phyloP scores from a whole-genome alignment of 2,329 filamentous ascomycete species.

The Anthostomella pinea region DNA sequence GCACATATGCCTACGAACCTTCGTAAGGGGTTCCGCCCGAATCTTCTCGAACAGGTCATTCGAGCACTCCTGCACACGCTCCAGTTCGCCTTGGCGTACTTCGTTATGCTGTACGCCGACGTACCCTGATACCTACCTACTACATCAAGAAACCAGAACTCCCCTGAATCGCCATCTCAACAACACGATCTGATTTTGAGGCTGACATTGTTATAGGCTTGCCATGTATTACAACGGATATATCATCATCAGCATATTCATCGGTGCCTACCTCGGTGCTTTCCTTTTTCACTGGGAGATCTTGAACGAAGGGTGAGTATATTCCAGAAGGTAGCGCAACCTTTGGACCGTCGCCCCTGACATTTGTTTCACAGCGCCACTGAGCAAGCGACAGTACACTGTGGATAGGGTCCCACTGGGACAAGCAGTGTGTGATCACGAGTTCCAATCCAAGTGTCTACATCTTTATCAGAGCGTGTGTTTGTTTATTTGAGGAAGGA shows the following conservation, averaged over 20 bases:
- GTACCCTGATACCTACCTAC: conserved; percentile 25
- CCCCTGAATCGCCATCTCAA: no score
- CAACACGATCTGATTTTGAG: background rate
- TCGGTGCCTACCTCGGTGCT: conserved; percentile 70
- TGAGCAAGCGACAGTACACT: no score
- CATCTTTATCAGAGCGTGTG: no score
- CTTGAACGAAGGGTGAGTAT: conserved; percentile 28
- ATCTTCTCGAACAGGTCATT: conserved; percentile 60
- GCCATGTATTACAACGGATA: conserved; percentile 67
- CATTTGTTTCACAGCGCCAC: no score
- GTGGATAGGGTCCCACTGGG: no score
- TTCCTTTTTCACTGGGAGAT: conserved; percentile 73
- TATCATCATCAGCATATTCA: conserved; percentile 76
- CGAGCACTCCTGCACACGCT: conserved; percentile 66
- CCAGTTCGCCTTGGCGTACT: conserved; percentile 74
- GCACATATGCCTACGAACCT: conserved; percentile 12
- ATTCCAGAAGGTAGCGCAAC: no score
- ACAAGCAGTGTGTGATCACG: no score
- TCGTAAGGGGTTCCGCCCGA: conserved; percentile 49
- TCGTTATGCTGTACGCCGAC: conserved; percentile 62
- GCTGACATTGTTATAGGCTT: conserved; percentile 11
- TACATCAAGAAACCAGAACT: no score
- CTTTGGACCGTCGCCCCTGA: no score
- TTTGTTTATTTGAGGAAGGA: no score
- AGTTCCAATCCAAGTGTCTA: no score